phyloP scores from a whole-genome alignment of 495 filamentous ascomycete species.

The Tuber calosporum region DNA sequence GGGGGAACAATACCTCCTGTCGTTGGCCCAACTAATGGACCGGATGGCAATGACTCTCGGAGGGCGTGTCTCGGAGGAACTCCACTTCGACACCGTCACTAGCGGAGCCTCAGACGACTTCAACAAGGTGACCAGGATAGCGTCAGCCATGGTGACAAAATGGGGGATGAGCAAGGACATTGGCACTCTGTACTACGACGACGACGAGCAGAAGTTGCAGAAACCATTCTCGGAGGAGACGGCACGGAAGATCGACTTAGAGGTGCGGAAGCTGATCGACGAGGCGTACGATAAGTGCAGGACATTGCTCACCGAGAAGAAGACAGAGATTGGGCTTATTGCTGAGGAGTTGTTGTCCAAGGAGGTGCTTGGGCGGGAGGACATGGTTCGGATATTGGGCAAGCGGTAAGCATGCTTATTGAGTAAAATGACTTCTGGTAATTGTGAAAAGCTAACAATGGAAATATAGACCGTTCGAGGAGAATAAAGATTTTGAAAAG shows the following conservation, averaged over 20 bases:
- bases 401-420: conserved; percentile 40
- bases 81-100: conserved; percentile 94
- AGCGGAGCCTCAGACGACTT: conserved; percentile 93
- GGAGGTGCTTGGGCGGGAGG: conserved; percentile 83
- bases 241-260: conserved; percentile 77
- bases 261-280: conserved; percentile 82
- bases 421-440: not conserved
- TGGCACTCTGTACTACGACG: conserved; percentile 81
- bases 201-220: conserved; percentile 62
- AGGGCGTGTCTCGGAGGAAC: conserved; percentile 85
- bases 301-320: conserved; percentile 72
- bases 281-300: conserved; percentile 87
- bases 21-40: conserved; percentile 91
- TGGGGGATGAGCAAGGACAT: conserved; percentile 96
- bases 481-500: conserved; percentile 81
- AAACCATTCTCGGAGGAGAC: conserved; percentile 96
- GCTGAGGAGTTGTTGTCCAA: conserved; percentile 89
- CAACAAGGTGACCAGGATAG: conserved; percentile 95
- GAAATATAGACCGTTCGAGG: conserved; percentile 59
- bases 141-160: conserved; percentile 92
- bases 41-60: conserved; percentile 99
- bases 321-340: conserved; percentile 76
- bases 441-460: not conserved
- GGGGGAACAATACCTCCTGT: conserved; percentile 89
- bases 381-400: conserved; percentile 81